Percentiles rank a stretch among this genome's conserved stretches.
These are phyloP conservation scores for Halophytophthora batemanensis DNA, from an alignment of 352 stramenopile species.

Conservation along the genomic window DNA sequence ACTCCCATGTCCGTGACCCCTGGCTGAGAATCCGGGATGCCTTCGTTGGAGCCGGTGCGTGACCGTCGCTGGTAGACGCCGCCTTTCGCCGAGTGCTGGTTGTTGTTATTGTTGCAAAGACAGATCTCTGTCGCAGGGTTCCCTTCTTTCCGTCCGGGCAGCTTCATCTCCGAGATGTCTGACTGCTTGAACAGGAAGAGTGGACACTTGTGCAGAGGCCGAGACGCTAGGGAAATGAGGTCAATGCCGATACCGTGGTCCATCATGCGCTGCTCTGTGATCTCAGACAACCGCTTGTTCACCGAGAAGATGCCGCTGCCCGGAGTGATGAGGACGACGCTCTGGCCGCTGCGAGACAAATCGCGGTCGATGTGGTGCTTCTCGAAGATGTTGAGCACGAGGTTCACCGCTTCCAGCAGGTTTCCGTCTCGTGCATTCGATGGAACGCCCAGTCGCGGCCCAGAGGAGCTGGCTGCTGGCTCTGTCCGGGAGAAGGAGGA, in stretches of 20 bases:
- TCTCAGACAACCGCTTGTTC: constrained; percentile 92
- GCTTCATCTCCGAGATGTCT: constrained; percentile 57
- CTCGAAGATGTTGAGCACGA: constrained; percentile 98
- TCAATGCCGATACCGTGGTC: constrained; percentile 99
- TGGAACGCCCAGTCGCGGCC: constrained; percentile 41
- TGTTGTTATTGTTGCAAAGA: constrained; percentile 46
- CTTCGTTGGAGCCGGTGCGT: constrained; percentile 43
- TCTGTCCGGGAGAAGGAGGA: constrained; percentile 23
- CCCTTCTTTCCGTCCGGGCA: constrained; percentile 41
- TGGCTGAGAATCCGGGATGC: constrained; percentile 36
- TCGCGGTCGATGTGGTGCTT: constrained; percentile 98
- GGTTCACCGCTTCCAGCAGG: constrained; percentile 97
- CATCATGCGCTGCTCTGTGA: constrained; percentile 99
- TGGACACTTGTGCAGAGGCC: constrained; percentile 96
- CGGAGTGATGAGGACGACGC: constrained; percentile 94
- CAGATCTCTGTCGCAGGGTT: constrained; percentile 38
- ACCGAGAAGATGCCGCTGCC: constrained; percentile 97
- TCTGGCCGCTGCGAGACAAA: constrained; percentile 94
- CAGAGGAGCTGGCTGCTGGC: constrained; percentile 9
- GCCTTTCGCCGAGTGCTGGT: constrained; percentile 23
- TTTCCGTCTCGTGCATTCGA: constrained; percentile 90
- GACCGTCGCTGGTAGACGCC: constrained; percentile 34
- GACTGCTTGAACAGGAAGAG: constrained; percentile 96
- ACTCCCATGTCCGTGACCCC: constrained; percentile 26
- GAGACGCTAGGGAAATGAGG: constrained; percentile 93